Evolutionary conservation across 2,329 filamentous ascomycete species (phyloP), one percentile per base, ranked within the genome.

Genomic region (Cordyceps militaris): DNA sequence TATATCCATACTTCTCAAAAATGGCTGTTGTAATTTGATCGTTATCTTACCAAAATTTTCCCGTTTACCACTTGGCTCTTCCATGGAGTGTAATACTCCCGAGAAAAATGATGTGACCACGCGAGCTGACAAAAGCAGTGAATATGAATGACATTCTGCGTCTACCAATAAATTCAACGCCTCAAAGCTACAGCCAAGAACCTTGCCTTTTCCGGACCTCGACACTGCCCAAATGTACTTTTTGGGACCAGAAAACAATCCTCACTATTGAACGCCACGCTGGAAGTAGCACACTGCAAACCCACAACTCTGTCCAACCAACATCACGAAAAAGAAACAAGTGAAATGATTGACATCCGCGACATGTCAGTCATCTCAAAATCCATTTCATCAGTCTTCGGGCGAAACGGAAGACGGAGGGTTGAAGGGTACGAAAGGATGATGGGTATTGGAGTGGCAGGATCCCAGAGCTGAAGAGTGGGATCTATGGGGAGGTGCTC

Each of bases 11-110:
- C 54, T 47, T 56, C 24, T 59, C 46, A 55, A 59, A n/a, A 55
- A 59, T 56, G 51, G 57, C 44, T 56, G 44, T 56, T 59, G 53
- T 60, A 61, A 60, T 60, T 51, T 57, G 42, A 60, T 56, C 47
- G 26, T 58, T 36, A 46, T 51, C 24, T 49, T 57, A 54, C 42
- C 23, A 24, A 24, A 34, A 19, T 30, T 36, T 42, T 30, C 32
- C 34, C 47, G 34, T 49, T 47, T 24, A 42, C 11, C 19, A 5
- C 24, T n/a, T 40, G 21, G 13, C n/a, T 43, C 23, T 40, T 36
- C 16, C 21, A n/a, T 28, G 47, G 10, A 9, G 23, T 24, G 24
- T 13, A 14, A 21, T 54, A 14, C n/a, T 47, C 32, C 8, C 16
- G 28, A 43, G 38, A 34, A 24, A 38, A 30, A 14, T 10, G 8